Conservation (phyloP, 1,284 basidiomycete genomes). For the Wolfiporia cocos region DNA sequence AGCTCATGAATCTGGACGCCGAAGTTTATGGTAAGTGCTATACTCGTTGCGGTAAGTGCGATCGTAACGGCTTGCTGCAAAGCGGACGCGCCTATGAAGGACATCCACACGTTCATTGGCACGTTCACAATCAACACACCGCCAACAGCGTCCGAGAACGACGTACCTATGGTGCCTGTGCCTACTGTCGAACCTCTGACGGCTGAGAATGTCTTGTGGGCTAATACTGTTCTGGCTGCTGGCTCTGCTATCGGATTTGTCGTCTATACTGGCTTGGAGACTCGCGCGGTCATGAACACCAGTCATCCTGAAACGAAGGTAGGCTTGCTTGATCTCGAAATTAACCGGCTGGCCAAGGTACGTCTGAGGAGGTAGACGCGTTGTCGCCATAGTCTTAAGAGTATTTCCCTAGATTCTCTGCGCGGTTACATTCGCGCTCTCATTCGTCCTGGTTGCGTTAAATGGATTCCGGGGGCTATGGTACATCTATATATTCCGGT, state of each 20-base stretch:
- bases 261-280: conserved; percentile 93
- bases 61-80: conserved; percentile 10
- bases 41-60: too few species aligned
- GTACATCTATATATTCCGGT: conserved; percentile 96
- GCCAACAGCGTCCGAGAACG: conserved; percentile 37
- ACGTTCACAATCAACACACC: conserved; percentile 77
- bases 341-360: conserved; percentile 94
- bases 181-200: conserved; percentile 76
- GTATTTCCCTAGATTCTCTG: conserved; percentile 73
- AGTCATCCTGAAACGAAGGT: conserved; percentile 95
- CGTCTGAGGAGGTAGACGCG: conserved; percentile 4
- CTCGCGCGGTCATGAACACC: conserved; percentile 98
- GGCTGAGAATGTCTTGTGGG: conserved; percentile 95
- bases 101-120: conserved; percentile 94
- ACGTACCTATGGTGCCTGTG: conserved; percentile 48
- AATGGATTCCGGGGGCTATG: conserved; percentile 96
- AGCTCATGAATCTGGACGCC: conserved; percentile 71
- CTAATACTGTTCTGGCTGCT: conserved; percentile 95
- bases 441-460: conserved; percentile 86
- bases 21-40: conserved; percentile 72
- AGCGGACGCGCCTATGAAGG: conserved; percentile 95
- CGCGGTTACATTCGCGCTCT: conserved; percentile 88
- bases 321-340: conserved; percentile 89
- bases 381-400: not conserved
- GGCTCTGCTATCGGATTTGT: conserved; percentile 92